Conservation (phyloP, 2,329 filamentous ascomycete genomes). For the Aspergillus ruber region DNA sequence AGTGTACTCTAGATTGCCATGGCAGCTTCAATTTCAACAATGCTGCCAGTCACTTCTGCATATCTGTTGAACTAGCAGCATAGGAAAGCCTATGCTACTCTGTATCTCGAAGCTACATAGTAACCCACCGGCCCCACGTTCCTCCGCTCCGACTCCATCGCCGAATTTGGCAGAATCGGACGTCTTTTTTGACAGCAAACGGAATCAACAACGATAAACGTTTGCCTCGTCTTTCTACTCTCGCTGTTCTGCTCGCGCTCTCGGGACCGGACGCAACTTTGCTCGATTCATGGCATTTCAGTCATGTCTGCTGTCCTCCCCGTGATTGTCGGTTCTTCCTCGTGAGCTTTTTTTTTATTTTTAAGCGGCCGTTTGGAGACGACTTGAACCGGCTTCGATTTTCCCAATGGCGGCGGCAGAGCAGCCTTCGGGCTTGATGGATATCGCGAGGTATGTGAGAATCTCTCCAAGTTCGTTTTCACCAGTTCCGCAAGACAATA, state of each 20-base stretch:
- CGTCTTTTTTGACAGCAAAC: neutral
- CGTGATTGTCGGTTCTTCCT: conserved; percentile 5
- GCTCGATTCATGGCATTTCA: conserved; percentile 11
- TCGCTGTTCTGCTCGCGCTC: neutral
- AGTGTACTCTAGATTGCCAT: too few relatives aligned
- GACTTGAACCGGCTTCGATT: conserved; percentile 1
- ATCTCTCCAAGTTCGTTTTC: neutral
- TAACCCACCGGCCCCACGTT: conserved; percentile 3
- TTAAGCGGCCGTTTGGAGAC: neutral
- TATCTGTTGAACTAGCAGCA: neutral
- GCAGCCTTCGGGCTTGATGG: conserved; percentile 36
- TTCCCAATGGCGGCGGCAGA: conserved; percentile 33
- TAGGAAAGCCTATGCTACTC: too few relatives aligned
- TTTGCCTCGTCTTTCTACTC: neutral
- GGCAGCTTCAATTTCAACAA: neutral
- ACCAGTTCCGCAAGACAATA: neutral
- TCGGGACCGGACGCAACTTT: neutral
- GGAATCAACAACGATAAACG: neutral
- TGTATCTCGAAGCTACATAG: neutral
- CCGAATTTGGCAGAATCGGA: conserved; percentile 9
- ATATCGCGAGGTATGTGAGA: conserved; percentile 34
- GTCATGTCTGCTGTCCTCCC: conserved; percentile 14
- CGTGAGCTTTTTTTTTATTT: conserved; percentile 7
- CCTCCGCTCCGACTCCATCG: conserved; percentile 12
- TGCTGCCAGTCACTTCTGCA: neutral